Base-by-base conservation (phyloP, 345 rosid genomes). In the Citrus trifoliata region DNA sequence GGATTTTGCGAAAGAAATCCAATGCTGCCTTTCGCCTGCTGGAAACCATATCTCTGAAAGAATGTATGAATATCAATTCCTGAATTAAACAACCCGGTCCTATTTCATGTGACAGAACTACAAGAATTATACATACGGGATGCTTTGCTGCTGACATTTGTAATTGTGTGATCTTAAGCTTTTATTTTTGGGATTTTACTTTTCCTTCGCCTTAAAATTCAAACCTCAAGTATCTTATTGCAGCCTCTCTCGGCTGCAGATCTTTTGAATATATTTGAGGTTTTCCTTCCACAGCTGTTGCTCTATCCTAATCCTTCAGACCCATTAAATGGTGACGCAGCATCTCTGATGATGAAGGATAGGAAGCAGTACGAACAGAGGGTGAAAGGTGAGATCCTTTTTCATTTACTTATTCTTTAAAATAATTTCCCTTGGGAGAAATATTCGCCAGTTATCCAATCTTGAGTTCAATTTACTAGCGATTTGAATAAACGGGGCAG, bases 251-350 rank as follows among this genome's bases (percentile, higher is more conserved):
- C 27, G 56, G 37, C 38, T 78, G 82, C 77, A 80, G 88, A 82
- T 85, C 85, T 85, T 60, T 30, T 82, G 65, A 85, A 85, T 46
- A 75, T 82, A 40, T 85, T 85, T 63, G 88, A 85, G 67, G 82
- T 80, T 67, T 85, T 85, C 78, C 84, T 85, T 70, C 88, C 86
- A 4, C 88, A 82, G 69, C 76, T 85, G 18, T 73, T 85, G 55
- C 80, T 85, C 24, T 85, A 85, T 62, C 88, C 88, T 24, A 85
- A 85, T 24, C 85, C 84, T 70, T 77, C 82, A 42, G 86, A 85
- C 61, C 86, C 86, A 24, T 77, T 85, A 40, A 85, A 85, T 64
- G 80, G 82, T 75, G 88, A 85, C 19, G 86, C 88, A 46, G 86
- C 86, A 12, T 82, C 88, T 3, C 62, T 82, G 51, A 85, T 82